Evolutionary conservation across 169 alveolate species (phyloP).

Genomic region (Plasmodium cynomolgi): DNA sequence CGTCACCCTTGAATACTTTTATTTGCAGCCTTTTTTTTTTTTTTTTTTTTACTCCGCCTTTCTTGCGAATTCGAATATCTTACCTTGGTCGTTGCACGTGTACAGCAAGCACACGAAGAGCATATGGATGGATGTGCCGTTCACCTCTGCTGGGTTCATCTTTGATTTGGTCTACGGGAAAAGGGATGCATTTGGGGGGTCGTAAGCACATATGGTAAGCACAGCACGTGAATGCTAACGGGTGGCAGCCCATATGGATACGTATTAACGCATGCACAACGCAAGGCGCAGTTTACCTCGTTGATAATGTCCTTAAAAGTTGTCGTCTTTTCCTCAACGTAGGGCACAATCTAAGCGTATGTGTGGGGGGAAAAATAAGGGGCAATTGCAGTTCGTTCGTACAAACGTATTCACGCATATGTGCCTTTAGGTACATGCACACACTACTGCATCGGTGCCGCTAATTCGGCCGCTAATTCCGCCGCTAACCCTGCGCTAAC

Average conservation of each 20-base stretch:
- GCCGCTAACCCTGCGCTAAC: neutral
- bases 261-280: neutral
- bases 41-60: neutral
- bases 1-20: neutral
- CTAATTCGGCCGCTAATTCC: too few species aligned
- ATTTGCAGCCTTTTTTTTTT: neutral
- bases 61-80: neutral
- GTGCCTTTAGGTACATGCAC: neutral
- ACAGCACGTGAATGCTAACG: neutral
- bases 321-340: conserved; percentile 56
- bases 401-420: neutral
- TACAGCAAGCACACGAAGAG: conserved; percentile 61
- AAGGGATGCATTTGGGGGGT: neutral
- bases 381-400: neutral
- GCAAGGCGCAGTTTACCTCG: neutral
- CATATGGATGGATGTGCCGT: conserved; percentile 61
- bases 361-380: neutral
- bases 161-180: conserved; percentile 26
- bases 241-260: neutral
- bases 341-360: conserved; percentile 33
- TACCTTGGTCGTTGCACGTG: conserved; percentile 75
- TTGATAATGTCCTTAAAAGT: conserved; percentile 42
- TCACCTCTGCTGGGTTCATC: conserved; percentile 45
- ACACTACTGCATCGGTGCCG: too few species aligned
- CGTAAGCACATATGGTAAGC: neutral